phyloP scores from a whole-genome alignment of 768 basidiomycete genomes.

The Phlebiopsis flavidoalba region DNA sequence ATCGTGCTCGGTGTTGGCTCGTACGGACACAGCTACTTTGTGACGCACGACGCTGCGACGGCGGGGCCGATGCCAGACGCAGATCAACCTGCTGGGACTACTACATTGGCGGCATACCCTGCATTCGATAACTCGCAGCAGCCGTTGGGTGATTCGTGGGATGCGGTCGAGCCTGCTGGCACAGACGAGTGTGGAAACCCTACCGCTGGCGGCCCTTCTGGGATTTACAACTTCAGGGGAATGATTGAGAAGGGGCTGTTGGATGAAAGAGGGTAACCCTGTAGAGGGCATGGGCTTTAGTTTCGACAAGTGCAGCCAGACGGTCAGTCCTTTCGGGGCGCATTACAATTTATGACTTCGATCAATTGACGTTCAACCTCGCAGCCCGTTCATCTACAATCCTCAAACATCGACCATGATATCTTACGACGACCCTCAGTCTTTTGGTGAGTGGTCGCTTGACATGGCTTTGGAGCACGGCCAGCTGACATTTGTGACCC shows the following conservation, averaged over 20 bases:
- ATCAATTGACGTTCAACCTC: neutral
- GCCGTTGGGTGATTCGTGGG: conserved; percentile 36
- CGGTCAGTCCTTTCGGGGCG: conserved; percentile 11
- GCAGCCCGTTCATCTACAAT: conserved; percentile 29
- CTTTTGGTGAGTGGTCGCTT: conserved; percentile 18
- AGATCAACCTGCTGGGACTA: conserved; percentile 16
- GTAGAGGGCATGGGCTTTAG: conserved; percentile 42
- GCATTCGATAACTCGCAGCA: conserved; percentile 39
- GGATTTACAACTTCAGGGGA: conserved; percentile 59
- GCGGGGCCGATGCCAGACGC: conserved; percentile 14
- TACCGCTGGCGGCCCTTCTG: conserved; percentile 33
- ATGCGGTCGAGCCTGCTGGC: conserved; percentile 18
- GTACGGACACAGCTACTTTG: conserved; percentile 73
- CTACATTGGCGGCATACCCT: conserved; percentile 42
- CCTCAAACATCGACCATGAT: conserved; percentile 23
- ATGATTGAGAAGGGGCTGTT: conserved; percentile 55
- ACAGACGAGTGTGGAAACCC: conserved; percentile 31
- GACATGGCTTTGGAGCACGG: neutral
- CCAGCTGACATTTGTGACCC: neutral
- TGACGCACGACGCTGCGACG: conserved; percentile 34
- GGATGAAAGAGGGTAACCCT: conserved; percentile 36
- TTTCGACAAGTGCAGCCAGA: conserved; percentile 29
- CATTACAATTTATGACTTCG: neutral
- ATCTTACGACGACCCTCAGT: conserved; percentile 27
- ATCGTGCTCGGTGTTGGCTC: conserved; percentile 83